Evolutionary conservation across 768 basidiomycete genomes (phyloP).

Genomic region (Steccherinum ochraceum): DNA sequence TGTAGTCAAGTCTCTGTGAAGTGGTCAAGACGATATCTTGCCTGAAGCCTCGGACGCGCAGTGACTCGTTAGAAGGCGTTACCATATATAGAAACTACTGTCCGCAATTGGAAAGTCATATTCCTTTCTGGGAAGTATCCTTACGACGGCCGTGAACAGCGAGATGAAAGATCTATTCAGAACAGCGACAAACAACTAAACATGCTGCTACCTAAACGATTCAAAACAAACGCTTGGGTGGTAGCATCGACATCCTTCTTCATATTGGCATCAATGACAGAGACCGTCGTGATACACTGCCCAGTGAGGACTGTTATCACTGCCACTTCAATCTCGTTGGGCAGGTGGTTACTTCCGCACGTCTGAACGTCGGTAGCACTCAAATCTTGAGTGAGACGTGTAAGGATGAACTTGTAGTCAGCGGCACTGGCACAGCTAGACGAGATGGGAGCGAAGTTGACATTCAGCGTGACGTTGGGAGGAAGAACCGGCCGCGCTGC

Average conservation of each 20-base stretch:
- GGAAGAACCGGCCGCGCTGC: constrained; percentile 24
- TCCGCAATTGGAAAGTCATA: too few relatives aligned
- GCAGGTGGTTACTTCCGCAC: constrained; percentile 28
- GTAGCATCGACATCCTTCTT: constrained; percentile 28
- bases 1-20: too few relatives aligned
- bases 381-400: constrained; percentile 21
- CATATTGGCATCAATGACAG: constrained; percentile 23
- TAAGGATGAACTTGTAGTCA: constrained; percentile 27
- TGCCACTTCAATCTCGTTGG: constrained; percentile 17
- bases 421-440: constrained; percentile 18
- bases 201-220: not conserved
- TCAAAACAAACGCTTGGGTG: constrained; percentile 22
- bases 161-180: too few relatives aligned
- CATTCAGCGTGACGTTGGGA: constrained; percentile 25
- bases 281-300: constrained; percentile 26
- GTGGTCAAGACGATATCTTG: too few relatives aligned
- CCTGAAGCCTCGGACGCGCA: too few relatives aligned
- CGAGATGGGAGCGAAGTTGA: constrained; percentile 27
- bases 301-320: constrained; percentile 13
- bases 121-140: too few relatives aligned
- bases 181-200: not conserved
- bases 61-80: too few relatives aligned
- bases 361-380: constrained; percentile 23
- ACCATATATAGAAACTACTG: too few relatives aligned
- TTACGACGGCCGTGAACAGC: too few relatives aligned